phyloP scores from a whole-genome alignment of 805 yeast species.

The Starmerella sp. region DNA sequence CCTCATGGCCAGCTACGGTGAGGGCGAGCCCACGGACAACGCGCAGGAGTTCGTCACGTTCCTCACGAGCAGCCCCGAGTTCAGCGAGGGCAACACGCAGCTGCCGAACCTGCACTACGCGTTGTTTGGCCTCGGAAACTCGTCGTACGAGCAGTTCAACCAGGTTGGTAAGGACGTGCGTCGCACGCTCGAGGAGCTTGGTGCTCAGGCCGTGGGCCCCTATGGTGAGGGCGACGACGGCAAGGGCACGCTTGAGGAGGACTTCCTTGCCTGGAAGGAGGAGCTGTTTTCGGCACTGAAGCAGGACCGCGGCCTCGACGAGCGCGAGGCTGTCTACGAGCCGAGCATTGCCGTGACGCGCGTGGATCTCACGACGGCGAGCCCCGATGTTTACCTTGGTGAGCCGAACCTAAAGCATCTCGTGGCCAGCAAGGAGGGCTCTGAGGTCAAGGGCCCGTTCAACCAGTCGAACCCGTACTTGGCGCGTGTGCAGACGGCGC shows the following conservation, averaged over 20 bases:
- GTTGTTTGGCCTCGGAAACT: conserved; percentile 87
- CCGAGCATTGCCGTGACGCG: conserved; percentile 42
- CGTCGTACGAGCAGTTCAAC: conserved; percentile 86
- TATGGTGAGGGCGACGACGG: conserved; percentile 95
- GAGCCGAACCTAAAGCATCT: conserved; percentile 62
- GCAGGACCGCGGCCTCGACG: conserved; percentile 54
- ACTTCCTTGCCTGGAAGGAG: conserved; percentile 88
- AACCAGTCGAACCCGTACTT: conserved; percentile 72
- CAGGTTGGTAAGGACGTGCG: conserved; percentile 55
- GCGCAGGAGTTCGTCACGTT: conserved; percentile 72
- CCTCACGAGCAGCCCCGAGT: conserved; percentile 42
- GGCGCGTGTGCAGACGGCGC: conserved; percentile 50
- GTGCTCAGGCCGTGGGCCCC: conserved; percentile 63
- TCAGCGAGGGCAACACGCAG: conserved; percentile 29
- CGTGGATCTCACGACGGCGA: conserved; percentile 26
- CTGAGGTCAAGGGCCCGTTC: conserved; percentile 40
- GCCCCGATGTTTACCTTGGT: conserved; percentile 52
- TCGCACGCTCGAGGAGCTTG: conserved; percentile 44
- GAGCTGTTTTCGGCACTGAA: conserved; percentile 53
- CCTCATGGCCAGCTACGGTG: conserved; percentile 90
- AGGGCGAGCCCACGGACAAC: conserved; percentile 96
- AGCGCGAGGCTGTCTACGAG: conserved; percentile 68
- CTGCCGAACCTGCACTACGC: conserved; percentile 53
- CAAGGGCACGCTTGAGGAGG: conserved; percentile 88
- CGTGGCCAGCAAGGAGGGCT: conserved; percentile 36